phyloP scores from a whole-genome alignment of 331 rosid species.

The Dryas integrifolia region DNA sequence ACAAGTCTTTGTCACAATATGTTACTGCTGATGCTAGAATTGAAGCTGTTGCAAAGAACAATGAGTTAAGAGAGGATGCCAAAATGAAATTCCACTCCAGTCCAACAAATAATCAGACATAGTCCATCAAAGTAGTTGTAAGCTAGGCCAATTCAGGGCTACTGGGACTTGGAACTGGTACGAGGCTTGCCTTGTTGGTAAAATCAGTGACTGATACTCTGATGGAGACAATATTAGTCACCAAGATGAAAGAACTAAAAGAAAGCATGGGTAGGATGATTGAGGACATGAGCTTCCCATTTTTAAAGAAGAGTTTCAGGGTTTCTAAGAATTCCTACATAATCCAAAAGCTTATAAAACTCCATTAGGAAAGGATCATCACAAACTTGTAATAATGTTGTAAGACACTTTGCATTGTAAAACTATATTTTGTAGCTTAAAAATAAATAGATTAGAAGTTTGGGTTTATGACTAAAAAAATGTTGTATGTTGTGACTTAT shows the following conservation, averaged over 20 bases:
- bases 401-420: no score
- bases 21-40: slow-evolving; percentile 21
- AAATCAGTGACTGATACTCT: neutral
- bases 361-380: neutral
- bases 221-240: slow-evolving; percentile 11
- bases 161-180: neutral
- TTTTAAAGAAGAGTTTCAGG: neutral
- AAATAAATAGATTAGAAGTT: no score
- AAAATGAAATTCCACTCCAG: slow-evolving; percentile 32
- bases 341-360: neutral
- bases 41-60: slow-evolving; percentile 13
- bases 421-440: no score
- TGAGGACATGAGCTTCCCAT: slow-evolving; percentile 15
- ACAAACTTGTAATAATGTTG: no score
- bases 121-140: neutral
- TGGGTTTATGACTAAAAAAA: no score
- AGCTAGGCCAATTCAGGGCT: neutral
- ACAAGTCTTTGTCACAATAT: neutral
- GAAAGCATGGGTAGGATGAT: slow-evolving; percentile 17
- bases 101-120: neutral
- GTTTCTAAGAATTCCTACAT: slow-evolving; percentile 13
- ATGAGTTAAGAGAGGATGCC: slow-evolving; percentile 4
- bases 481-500: no score
- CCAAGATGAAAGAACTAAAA: slow-evolving; percentile 8
- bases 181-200: neutral